Conservation (phyloP, 257 asterid species). For the Primulina eburnea region DNA sequence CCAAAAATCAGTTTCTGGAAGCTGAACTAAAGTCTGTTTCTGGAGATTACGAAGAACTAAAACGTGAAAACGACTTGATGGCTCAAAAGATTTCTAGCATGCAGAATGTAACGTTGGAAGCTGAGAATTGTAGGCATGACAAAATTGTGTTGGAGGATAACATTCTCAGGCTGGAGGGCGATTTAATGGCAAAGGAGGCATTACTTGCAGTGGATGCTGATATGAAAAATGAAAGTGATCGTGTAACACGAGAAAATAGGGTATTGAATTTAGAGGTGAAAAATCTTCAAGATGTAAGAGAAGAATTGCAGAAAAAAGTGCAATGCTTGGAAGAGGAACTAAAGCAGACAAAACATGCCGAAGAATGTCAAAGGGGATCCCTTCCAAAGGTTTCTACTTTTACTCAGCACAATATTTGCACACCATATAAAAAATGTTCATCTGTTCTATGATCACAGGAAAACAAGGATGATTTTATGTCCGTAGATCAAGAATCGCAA, state of each 20-base stretch:
- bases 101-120: constrained; percentile 28
- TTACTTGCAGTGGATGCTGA: constrained; percentile 28
- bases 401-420: background rate
- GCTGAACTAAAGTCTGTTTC: constrained; percentile 32
- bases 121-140: constrained; percentile 31
- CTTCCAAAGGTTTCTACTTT: background rate
- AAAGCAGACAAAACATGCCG: constrained; percentile 15
- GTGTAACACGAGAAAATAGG: constrained; percentile 30
- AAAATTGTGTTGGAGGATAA: constrained; percentile 41
- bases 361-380: constrained; percentile 18
- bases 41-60: constrained; percentile 33
- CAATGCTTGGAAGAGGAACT: constrained; percentile 20
- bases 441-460: constrained; percentile 3
- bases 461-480: background rate
- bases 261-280: constrained; percentile 31
- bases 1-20: constrained; percentile 29
- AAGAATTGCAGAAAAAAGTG: constrained; percentile 24
- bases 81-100: constrained; percentile 27
- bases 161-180: constrained; percentile 46
- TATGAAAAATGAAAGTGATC: constrained; percentile 39
- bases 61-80: constrained; percentile 26
- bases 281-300: constrained; percentile 30
- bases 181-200: constrained; percentile 43
- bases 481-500: background rate
- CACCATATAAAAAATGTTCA: no score